phyloP scores from a whole-genome alignment of 192 early-diverging fungal species.

The Rhizoclosmatium globosum region DNA sequence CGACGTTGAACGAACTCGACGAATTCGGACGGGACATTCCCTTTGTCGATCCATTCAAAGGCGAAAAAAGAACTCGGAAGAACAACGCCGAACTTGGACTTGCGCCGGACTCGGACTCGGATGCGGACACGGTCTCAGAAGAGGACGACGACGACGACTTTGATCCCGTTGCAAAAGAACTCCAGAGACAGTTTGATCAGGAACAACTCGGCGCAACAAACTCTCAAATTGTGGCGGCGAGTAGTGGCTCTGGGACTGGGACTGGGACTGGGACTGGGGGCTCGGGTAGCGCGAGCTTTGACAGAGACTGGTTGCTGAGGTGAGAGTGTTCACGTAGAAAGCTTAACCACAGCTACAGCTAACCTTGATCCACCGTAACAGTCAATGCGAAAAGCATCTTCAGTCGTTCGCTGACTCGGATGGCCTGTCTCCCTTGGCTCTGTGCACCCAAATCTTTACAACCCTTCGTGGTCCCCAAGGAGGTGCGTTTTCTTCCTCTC shows the following conservation, averaged over 20 bases:
- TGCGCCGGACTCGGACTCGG: background rate
- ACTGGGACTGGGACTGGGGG: background rate
- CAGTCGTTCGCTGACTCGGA: conserved; percentile 42
- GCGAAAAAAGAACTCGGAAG: background rate
- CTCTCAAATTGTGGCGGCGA: background rate
- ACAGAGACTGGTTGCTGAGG: conserved; percentile 64
- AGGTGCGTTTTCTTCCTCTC: conserved; percentile 41
- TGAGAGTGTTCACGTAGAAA: background rate
- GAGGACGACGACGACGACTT: background rate
- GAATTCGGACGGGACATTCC: conserved; percentile 16
- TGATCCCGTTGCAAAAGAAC: conserved; percentile 1
- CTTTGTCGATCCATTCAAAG: conserved; percentile 11
- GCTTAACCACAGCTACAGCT: too few species aligned
- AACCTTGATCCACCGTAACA: background rate
- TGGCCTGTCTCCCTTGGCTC: conserved; percentile 58
- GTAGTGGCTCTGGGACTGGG: background rate
- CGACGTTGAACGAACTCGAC: background rate
- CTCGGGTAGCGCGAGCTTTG: conserved; percentile 23
- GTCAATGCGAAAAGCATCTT: conserved; percentile 65
- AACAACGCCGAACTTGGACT: background rate
- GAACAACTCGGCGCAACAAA: background rate
- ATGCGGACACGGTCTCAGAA: background rate
- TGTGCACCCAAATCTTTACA: conserved; percentile 77
- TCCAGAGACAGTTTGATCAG: conserved; percentile 16
- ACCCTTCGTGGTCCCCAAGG: conserved; percentile 66